phyloP scores from a whole-genome alignment of 2,329 filamentous ascomycete genomes.

The Sarocladiaceae sp. region DNA sequence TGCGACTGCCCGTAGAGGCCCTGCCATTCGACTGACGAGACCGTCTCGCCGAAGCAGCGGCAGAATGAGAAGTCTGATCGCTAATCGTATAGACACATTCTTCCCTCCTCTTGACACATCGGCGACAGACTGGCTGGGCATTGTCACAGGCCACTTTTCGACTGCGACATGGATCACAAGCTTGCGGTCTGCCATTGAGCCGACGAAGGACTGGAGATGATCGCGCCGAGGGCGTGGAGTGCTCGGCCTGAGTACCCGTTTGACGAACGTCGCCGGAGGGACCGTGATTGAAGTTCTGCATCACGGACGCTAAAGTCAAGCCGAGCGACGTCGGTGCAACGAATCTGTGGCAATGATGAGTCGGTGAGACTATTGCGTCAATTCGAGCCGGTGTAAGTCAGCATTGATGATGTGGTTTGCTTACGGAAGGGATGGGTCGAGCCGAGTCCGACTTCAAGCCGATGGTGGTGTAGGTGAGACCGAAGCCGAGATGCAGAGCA shows the following conservation, averaged over 20 bases:
- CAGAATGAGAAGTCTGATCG: background rate
- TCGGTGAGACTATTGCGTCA: too few relatives aligned
- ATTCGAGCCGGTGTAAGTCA: too few relatives aligned
- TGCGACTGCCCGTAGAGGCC: too few relatives aligned
- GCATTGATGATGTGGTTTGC: too few relatives aligned
- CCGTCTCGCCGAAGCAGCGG: background rate
- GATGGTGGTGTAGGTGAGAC: background rate
- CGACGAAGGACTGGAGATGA: constrained; percentile 17
- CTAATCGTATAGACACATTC: constrained; percentile 28
- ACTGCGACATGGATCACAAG: constrained; percentile 29
- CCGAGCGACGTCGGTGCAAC: too few relatives aligned
- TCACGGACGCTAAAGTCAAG: too few relatives aligned
- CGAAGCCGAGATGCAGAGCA: background rate
- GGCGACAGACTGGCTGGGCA: constrained; percentile 28
- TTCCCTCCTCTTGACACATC: constrained; percentile 30
- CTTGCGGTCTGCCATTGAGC: constrained; percentile 18
- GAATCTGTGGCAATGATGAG: too few relatives aligned
- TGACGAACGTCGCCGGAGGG: too few relatives aligned
- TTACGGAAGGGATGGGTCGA: too few relatives aligned
- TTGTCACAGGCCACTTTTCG: constrained; percentile 39
- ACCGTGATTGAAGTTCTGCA: too few relatives aligned
- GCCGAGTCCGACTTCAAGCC: background rate
- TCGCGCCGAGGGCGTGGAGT: background rate
- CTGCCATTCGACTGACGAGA: background rate
- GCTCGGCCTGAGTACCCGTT: too few relatives aligned